phyloP scores from a whole-genome alignment of 345 rosid genomes.

The Excoecaria agallocha region DNA sequence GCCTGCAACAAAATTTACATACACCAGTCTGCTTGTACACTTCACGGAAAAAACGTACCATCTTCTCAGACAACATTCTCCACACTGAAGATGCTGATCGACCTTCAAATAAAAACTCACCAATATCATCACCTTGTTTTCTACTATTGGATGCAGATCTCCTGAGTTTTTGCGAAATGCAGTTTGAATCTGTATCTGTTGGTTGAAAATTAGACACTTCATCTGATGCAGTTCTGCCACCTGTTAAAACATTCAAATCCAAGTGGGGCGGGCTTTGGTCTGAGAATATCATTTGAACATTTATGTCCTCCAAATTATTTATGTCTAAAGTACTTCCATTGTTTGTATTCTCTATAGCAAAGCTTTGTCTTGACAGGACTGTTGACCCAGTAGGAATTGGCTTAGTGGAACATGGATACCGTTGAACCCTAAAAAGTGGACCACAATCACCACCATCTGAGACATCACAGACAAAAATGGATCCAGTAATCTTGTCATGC shows the following conservation, averaged over 20 bases:
- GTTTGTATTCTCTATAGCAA: conserved; percentile 12
- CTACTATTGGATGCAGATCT: conserved; percentile 2
- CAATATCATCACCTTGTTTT: conserved; percentile 28
- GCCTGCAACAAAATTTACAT: conserved; percentile 33
- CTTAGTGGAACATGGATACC: conserved; percentile 33
- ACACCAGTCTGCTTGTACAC: conserved; percentile 22
- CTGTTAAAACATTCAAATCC: conserved; percentile 16
- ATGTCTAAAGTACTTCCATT: background rate
- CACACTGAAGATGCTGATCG: conserved; percentile 34
- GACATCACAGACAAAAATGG: conserved; percentile 33
- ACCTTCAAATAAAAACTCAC: conserved; percentile 37
- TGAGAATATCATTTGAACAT: conserved; percentile 28
- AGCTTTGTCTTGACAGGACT: conserved; percentile 17
- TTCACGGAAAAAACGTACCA: conserved; percentile 25
- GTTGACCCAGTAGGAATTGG: conserved; percentile 33
- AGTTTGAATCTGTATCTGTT: background rate
- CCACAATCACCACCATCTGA: conserved; percentile 38
- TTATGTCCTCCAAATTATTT: conserved; percentile 20
- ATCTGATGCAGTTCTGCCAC: conserved; percentile 5
- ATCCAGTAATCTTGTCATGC: conserved; percentile 44
- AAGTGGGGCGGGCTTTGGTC: conserved; percentile 27
- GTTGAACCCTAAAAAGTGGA: conserved; percentile 35
- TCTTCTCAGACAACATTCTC: conserved; percentile 35
- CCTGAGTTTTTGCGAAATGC: background rate
- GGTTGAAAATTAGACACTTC: conserved; percentile 12